Evolutionary conservation across 805 yeast species (phyloP).

Genomic region (Kuraishia floccosa): DNA sequence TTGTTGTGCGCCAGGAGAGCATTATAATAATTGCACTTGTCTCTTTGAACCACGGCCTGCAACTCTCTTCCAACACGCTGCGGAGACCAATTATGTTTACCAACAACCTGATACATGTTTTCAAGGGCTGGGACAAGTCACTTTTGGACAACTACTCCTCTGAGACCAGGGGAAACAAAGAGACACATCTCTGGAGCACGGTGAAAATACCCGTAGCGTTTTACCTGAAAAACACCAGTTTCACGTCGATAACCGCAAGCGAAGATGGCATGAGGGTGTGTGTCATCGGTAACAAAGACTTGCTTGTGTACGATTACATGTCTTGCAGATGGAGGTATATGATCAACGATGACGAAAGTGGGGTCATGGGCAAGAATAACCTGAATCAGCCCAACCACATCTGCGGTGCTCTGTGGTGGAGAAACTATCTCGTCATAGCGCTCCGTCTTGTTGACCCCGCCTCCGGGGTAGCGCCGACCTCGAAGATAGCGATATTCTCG

Average conservation of each 20-base stretch:
- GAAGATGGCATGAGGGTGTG: constrained; percentile 38
- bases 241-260: constrained; percentile 27
- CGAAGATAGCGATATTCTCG: constrained; percentile 18
- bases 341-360: constrained; percentile 22
- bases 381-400: constrained; percentile 15
- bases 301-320: constrained; percentile 26
- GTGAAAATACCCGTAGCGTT: constrained; percentile 33
- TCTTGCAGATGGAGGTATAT: constrained; percentile 36
- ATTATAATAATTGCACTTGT: constrained; percentile 15
- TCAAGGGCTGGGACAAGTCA: constrained; percentile 35
- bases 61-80: constrained; percentile 11
- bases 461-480: constrained; percentile 3
- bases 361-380: constrained; percentile 20
- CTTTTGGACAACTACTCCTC: constrained; percentile 21
- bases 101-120: constrained; percentile 27
- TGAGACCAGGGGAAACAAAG: constrained; percentile 14
- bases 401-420: constrained; percentile 25
- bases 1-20: constrained; percentile 17
- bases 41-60: constrained; percentile 11
- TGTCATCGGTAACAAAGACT: constrained; percentile 35
- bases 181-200: constrained; percentile 33
- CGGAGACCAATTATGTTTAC: constrained; percentile 29
- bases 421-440: constrained; percentile 17
- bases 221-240: constrained; percentile 29
- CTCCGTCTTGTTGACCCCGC: constrained; percentile 7